Evolutionary conservation across 768 basidiomycete genomes (phyloP).

Genomic region (Epithele typhae): DNA sequence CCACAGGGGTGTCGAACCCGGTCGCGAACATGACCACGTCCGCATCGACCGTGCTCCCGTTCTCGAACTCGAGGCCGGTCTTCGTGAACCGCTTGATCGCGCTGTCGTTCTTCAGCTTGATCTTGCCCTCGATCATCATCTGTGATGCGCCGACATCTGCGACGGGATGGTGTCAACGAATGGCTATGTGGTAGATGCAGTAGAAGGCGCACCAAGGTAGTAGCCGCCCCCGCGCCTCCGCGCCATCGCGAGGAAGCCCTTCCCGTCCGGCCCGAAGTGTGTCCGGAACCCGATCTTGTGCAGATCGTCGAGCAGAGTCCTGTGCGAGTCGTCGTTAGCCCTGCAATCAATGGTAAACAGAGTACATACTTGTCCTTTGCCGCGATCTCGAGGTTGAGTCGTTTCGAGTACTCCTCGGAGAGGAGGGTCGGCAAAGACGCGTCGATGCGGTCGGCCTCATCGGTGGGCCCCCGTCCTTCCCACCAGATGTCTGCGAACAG

Average conservation of each 20-base stretch:
- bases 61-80: conserved; percentile 36
- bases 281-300: conserved; percentile 53
- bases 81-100: conserved; percentile 31
- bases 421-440: conserved; percentile 42
- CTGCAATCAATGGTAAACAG: too few relatives aligned
- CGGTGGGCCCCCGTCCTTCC: conserved; percentile 42
- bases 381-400: conserved; percentile 30
- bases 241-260: conserved; percentile 47
- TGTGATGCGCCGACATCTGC: conserved; percentile 56
- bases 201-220: conserved; percentile 48
- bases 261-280: conserved; percentile 45
- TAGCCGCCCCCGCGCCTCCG: conserved; percentile 55
- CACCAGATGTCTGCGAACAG: conserved; percentile 31
- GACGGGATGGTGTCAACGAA: not conserved
- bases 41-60: conserved; percentile 39
- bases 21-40: conserved; percentile 50
- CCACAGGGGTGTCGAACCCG: conserved; percentile 39
- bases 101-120: conserved; percentile 63
- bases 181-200: not conserved
- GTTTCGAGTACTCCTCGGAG: conserved; percentile 26
- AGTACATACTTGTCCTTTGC: conserved; percentile 23
- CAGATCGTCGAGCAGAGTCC: conserved; percentile 52
- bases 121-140: conserved; percentile 60
- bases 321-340: too few relatives aligned
- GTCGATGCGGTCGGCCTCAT: conserved; percentile 51